phyloP scores from a whole-genome alignment of 352 stramenopile genomes.

The Globisporangium megalacanthum region DNA sequence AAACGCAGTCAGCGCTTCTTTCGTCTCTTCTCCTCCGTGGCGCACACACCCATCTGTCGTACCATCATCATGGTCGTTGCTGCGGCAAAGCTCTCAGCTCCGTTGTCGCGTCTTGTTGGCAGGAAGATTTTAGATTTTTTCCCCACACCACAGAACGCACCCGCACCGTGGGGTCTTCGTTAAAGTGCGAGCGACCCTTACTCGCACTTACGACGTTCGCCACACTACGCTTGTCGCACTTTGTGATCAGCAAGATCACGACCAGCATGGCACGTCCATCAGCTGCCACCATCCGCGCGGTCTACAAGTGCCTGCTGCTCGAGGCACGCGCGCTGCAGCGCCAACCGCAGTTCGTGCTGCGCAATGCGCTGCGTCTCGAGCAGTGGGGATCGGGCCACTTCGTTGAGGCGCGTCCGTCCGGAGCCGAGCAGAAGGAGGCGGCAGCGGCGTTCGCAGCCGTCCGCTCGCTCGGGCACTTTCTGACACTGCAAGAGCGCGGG shows the following conservation, averaged over 20 bases:
- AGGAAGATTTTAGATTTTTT: slow-evolving; percentile 11
- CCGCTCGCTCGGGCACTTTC: slow-evolving; percentile 37
- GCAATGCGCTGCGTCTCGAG: slow-evolving; percentile 43
- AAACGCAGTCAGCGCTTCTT: too few species aligned
- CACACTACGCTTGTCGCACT: not conserved
- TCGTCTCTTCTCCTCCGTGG: not conserved
- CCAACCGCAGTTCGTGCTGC: slow-evolving; percentile 57
- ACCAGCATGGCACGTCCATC: slow-evolving; percentile 29
- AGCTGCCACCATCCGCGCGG: slow-evolving; percentile 27
- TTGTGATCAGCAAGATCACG: not conserved
- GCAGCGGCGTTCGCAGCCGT: slow-evolving; percentile 19
- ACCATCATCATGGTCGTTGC: slow-evolving; percentile 49
- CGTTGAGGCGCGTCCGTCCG: slow-evolving; percentile 18
- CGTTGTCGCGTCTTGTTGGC: not conserved
- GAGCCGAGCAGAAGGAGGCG: slow-evolving; percentile 3
- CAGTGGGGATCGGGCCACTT: slow-evolving; percentile 61
- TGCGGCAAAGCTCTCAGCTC: slow-evolving; percentile 7
- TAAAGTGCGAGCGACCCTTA: not conserved
- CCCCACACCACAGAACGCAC: slow-evolving; percentile 1
- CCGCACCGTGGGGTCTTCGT: too few species aligned
- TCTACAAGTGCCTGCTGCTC: slow-evolving; percentile 67
- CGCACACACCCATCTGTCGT: slow-evolving; percentile 11
- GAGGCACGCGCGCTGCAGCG: slow-evolving; percentile 48
- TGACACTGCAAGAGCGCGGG: slow-evolving; percentile 29
- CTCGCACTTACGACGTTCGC: not conserved